A percentile compares a stretch with the other conserved stretches of the same genome.
Conservation (phyloP, 306 rosid species). For the Begonia loranthoides region DNA sequence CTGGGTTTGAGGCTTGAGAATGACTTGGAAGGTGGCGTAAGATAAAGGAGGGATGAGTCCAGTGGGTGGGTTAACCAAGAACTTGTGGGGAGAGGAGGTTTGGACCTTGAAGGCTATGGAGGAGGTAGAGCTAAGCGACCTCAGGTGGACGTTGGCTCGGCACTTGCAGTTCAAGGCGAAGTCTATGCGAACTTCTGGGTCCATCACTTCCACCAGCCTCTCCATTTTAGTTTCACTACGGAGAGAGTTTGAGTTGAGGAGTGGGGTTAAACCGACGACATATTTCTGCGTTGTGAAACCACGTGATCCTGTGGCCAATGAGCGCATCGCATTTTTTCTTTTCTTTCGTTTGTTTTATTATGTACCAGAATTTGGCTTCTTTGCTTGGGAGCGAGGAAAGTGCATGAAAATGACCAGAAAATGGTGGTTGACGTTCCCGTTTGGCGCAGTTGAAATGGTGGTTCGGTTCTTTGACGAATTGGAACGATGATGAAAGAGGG, state of each 20-base stretch:
- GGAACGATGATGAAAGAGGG: too few species aligned
- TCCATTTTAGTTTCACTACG: constrained; percentile 7
- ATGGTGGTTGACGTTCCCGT: too few species aligned
- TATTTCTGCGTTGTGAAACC: neutral
- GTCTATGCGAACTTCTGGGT: constrained; percentile 51
- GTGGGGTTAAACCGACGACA: neutral
- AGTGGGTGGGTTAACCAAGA: constrained; percentile 62
- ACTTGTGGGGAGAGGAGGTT: constrained; percentile 62
- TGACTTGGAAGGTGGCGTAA: constrained; percentile 46
- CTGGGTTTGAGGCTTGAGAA: constrained; percentile 61
- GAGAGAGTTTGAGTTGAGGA: too few species aligned
- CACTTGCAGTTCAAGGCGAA: constrained; percentile 45
- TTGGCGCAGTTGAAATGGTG: too few species aligned
- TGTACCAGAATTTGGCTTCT: too few species aligned
- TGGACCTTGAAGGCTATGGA: constrained; percentile 63
- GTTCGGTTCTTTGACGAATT: too few species aligned
- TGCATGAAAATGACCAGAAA: too few species aligned
- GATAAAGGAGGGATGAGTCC: constrained; percentile 48
- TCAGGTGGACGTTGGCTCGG: constrained; percentile 45
- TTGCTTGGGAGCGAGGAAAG: too few species aligned
- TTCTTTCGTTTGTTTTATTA: too few species aligned
- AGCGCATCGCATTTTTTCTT: too few species aligned
- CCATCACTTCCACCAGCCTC: constrained; percentile 39
- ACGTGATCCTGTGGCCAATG: constrained; percentile 11
- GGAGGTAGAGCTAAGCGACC: constrained; percentile 25